phyloP scores from a whole-genome alignment of 257 asterid species.

The Eustoma russellianum region DNA sequence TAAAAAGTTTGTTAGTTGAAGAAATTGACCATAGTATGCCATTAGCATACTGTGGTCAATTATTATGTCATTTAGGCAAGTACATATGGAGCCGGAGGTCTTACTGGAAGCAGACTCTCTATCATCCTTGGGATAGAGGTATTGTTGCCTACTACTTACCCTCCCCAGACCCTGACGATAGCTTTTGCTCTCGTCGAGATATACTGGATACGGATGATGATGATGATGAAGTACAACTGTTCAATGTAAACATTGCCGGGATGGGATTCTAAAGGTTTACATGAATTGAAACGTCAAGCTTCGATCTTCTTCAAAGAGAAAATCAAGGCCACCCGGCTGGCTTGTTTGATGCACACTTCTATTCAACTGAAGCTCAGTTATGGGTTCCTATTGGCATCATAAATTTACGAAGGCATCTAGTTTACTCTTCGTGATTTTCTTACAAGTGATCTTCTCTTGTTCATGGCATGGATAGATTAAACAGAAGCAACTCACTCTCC shows the following conservation, averaged over 20 bases:
- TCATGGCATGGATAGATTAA: slow-evolving; percentile 30
- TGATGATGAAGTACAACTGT: too few relatives aligned
- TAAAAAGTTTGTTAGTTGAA: slow-evolving; percentile 29
- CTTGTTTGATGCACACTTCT: slow-evolving; percentile 68
- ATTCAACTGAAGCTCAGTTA: slow-evolving; percentile 39
- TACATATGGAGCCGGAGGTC: too few relatives aligned
- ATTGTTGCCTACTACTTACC: too few relatives aligned
- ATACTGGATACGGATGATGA: too few relatives aligned
- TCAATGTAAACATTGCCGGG: not conserved
- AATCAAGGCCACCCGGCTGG: slow-evolving; percentile 76
- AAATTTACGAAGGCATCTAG: too few relatives aligned
- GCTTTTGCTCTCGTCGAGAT: too few relatives aligned
- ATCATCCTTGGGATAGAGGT: too few relatives aligned
- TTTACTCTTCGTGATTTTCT: not conserved
- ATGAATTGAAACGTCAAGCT: slow-evolving; percentile 77
- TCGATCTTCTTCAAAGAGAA: slow-evolving; percentile 72
- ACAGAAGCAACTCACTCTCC: slow-evolving; percentile 66
- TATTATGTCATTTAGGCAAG: too few relatives aligned
- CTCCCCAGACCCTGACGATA: too few relatives aligned
- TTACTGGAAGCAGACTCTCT: too few relatives aligned
- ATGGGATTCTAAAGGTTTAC: slow-evolving; percentile 35
- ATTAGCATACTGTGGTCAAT: slow-evolving; percentile 19
- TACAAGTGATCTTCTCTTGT: not conserved
- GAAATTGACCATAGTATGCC: slow-evolving; percentile 40
- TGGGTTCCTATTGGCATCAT: too few relatives aligned